Base-by-base conservation (phyloP, 2,329 filamentous ascomycete species). In the Aureobasidium sp. region DNA sequence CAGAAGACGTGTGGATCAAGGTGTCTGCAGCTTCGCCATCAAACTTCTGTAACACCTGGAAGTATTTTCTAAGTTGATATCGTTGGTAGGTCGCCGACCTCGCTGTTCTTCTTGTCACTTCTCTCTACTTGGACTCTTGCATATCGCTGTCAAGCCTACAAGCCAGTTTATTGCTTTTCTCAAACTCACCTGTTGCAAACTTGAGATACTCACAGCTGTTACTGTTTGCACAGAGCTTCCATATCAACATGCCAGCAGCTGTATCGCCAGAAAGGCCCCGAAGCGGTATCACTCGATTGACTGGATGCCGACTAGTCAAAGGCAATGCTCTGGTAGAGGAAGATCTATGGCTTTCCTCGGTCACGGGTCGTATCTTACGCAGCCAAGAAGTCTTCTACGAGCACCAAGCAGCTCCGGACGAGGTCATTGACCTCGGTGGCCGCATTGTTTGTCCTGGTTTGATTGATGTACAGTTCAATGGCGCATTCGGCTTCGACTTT, bases 401-500 rank as follows among this genome's bases (percentile, higher is more conserved):
- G 68, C 82, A 89, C 58, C 80, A 85, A 49, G 78, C 82, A 60
- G 78, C 87, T 2, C 90, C 92, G 1, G 89, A 93, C 71, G 77
- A 86, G 67, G 86, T 87, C 60, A 81, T 96, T 68, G 86, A 97
- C 70, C 84, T 97, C 1, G 84, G 86, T 57, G 90, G 91, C 63
- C 90, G 90, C 68, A 93, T 96, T 67, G 73, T 97, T 22, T 85
- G 89, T 0, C 91, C 92, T 0, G 92, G 92, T 29, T 82, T 97
- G 71, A 94, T 97, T 68, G 92, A 97, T 67, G 88, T 88, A 58
- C 92, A 97, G 75, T 85, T 97, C 68, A 97, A 97, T 70, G 92
- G 92, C 52, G 91, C 89, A 11, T 93, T 91, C 70, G 91, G 91
- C 62, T 95, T 96, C 79, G 93, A 96, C 78, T 96, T 95, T 74